Evolutionary conservation across 192 early-diverging fungal genomes (phyloP), one percentile per base, ranked within the genome.

Genomic region (Backusella parvicylindrica): DNA sequence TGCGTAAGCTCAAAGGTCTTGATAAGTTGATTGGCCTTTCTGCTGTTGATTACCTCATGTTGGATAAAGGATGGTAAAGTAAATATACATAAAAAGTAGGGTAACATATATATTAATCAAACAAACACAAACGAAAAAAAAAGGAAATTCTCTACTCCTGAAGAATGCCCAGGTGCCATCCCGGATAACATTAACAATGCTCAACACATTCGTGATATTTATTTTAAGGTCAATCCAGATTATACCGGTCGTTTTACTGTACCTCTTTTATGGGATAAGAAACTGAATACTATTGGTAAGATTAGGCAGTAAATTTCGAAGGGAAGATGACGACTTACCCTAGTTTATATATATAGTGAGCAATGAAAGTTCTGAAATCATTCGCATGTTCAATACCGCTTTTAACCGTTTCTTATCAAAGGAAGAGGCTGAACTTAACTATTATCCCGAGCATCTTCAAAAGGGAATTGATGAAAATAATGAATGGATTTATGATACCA

Each of bases 331-430:
- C 38, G 26, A 36, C 36, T 68, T 6, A 66, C 16, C 47, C 1
- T 26, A n/a, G 30, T 33, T 35, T 16, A 21, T 50, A 21, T 50
- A 50, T 23, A 7, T 60, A 89, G 92, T 95, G 18, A 99, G 95
- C 91, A 99, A 99, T 83, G 98, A 99, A 84, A 91, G 89, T 74
- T 93, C 93, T 6, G 98, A 99, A 78, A 98, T 99, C 64, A 98
- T 99, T 67, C 89, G 95, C 28, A 96, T 97, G 83, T 85, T 99
- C 74, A 98, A 99, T 88, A 85, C 88, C 2, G 92, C 85, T 1
- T 99, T 99, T 70, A 92, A 98, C 77, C 89, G 90, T 28, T 84
- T 91, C 66, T 78, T 92, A 0, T 84, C 84, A 18, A 83, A 87
- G 38, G 85, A 85, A 71, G 89, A 87, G 72, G 91, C 89, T 6